Conservation (phyloP, 176 grass and related monocot species). For the Triticum monococcum region DNA sequence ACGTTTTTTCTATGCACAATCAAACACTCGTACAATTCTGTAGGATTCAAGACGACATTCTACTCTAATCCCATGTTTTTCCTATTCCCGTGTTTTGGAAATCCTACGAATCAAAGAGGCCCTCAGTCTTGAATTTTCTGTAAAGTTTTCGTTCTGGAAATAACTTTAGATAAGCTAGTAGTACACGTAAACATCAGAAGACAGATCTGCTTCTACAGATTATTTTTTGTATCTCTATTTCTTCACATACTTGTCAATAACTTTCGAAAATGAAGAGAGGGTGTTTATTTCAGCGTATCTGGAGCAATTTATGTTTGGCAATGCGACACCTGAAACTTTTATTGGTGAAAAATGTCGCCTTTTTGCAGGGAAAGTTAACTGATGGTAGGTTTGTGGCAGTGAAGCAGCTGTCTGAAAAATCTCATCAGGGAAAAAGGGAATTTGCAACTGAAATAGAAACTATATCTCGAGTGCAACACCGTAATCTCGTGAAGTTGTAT, state of each 20-base stretch:
- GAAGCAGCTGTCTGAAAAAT: constrained; percentile 73
- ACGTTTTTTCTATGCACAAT: too few relatives aligned
- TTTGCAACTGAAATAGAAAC: constrained; percentile 86
- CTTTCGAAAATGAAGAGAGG: neutral
- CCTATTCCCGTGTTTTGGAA: too few relatives aligned
- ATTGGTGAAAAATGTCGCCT: neutral
- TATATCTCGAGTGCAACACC: constrained; percentile 85
- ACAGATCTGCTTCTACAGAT: neutral
- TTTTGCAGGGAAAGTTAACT: constrained; percentile 61
- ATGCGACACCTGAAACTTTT: neutral
- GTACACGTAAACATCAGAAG: neutral
- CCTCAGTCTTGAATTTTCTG: neutral
- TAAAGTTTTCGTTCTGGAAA: neutral
- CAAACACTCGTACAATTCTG: too few relatives aligned
- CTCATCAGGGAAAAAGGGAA: constrained; percentile 76
- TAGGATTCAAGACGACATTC: too few relatives aligned
- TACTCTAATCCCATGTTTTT: too few relatives aligned
- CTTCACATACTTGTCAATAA: neutral
- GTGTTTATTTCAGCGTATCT: neutral
- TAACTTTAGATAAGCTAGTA: neutral
- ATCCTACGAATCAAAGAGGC: too few relatives aligned
- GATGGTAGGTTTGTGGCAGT: constrained; percentile 79
- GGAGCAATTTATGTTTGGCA: neutral
- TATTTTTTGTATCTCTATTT: neutral
- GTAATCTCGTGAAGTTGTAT: constrained; percentile 85